A percentile compares a stretch with the other conserved stretches of the same genome.
Conservation (phyloP, 1,139 yeast genomes). For the Yamadazyma friedrichii region DNA sequence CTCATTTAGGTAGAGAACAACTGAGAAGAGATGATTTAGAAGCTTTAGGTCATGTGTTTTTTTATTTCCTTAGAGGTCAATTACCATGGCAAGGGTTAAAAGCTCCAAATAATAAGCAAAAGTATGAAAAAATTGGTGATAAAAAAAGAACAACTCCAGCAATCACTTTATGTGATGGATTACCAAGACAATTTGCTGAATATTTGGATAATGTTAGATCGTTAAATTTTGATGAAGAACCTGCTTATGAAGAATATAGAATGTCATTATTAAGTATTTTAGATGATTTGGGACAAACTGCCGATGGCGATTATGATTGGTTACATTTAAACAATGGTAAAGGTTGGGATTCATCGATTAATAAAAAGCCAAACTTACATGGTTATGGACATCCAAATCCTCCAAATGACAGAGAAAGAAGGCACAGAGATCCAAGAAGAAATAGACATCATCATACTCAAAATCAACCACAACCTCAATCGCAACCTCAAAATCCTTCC, state of each 20-base stretch:
- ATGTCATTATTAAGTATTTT: slow-evolving; percentile 73
- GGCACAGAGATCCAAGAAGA: slow-evolving; percentile 47
- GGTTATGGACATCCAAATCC: slow-evolving; percentile 77
- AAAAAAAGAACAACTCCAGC: slow-evolving; percentile 87
- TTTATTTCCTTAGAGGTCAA: slow-evolving; percentile 89
- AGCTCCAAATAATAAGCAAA: slow-evolving; percentile 96
- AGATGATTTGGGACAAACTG: slow-evolving; percentile 65
- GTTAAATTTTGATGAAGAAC: slow-evolving; percentile 87
- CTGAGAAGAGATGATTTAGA: slow-evolving; percentile 94
- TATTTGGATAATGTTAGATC: slow-evolving; percentile 82
- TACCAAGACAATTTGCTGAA: slow-evolving; percentile 85
- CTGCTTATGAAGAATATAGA: slow-evolving; percentile 86
- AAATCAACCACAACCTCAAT: slow-evolving; percentile 17
- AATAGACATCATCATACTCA: slow-evolving; percentile 35
- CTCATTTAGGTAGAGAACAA: slow-evolving; percentile 96
- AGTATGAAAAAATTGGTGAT: slow-evolving; percentile 94
- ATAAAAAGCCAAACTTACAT: slow-evolving; percentile 85
- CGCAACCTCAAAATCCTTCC: slow-evolving; percentile 9
- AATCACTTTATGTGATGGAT: slow-evolving; percentile 72
- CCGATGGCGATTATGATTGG: slow-evolving; percentile 94
- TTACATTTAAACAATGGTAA: slow-evolving; percentile 86
- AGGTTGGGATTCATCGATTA: slow-evolving; percentile 85
- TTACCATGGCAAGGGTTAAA: slow-evolving; percentile 98
- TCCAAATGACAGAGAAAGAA: slow-evolving; percentile 54
- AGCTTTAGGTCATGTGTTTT: slow-evolving; percentile 92